Evolutionary conservation across 1,284 basidiomycete genomes (phyloP), one percentile per base, ranked within the genome.

Genomic region (Ganoderma sinense): DNA sequence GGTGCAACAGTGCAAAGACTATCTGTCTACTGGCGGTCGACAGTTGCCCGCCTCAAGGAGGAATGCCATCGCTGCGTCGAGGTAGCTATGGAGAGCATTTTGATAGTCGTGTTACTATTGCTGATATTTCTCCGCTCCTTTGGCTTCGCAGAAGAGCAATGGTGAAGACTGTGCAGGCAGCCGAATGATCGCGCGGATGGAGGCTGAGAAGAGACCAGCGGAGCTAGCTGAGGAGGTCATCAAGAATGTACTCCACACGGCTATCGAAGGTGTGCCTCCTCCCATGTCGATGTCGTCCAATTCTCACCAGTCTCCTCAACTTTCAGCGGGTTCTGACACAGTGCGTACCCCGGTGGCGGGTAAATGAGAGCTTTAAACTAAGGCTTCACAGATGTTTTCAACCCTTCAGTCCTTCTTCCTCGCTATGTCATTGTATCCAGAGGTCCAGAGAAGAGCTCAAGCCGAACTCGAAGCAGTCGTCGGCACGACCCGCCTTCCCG

Each of bases 361-460:
- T n/a, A 53, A 33, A 36, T 6, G 4, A n/a, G 0, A 7, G 14
- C 16, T 20, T n/a, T 13, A 10, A 5, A 8, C 5, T n/a, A 8
- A 48, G 20, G n/a, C 26, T 26, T 23, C 33, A n/a, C 4, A 70
- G 67, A 59, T 55, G 23, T 60, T 74, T 36, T 79, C 79, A 8
- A 73, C 73, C 0, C 59, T 80, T 1, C 16, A 75, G 69, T 65
- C 64, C 60, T 78, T 82, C 67, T 78, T 83, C 68, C 72, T 84
- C 10, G 78, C 79, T 0, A 78, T 83, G 76, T 64, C 80, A 0
- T 73, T 80, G 39, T 74, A 81, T 59, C 84, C 80, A 0, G 80
- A 83, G 4, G 76, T 80, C 7, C 74, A 75, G 59, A 59, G 58
- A 23, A 75, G 73, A 58, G 77, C 78, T 0, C 82, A 81, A 40